Evolutionary conservation across 768 basidiomycete genomes (phyloP).

Genomic region (Polyporus arcularius): DNA sequence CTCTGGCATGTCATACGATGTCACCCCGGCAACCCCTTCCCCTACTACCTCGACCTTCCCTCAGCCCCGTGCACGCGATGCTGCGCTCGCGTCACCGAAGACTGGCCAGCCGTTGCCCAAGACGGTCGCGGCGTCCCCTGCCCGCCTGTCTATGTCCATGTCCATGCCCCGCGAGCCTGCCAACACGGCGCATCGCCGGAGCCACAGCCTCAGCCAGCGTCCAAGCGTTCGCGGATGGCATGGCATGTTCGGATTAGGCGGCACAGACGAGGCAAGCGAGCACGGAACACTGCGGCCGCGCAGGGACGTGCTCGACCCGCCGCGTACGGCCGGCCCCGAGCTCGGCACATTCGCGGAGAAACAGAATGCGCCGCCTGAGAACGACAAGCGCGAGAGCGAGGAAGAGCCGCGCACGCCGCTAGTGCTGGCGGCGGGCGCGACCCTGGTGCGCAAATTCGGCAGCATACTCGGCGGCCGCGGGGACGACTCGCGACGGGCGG

Average conservation of each 20-base stretch:
- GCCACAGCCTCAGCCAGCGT: constrained; percentile 81
- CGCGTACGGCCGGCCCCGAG: constrained; percentile 70
- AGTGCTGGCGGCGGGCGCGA: constrained; percentile 57
- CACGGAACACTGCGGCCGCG: constrained; percentile 31
- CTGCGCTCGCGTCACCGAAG: constrained; percentile 44
- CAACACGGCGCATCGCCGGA: constrained; percentile 77
- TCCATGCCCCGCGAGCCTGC: constrained; percentile 68
- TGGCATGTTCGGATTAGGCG: constrained; percentile 53
- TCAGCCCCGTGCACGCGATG: constrained; percentile 69
- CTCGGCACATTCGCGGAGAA: constrained; percentile 51
- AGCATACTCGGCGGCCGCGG: constrained; percentile 54
- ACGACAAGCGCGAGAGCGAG: constrained; percentile 31
- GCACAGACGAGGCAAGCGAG: constrained; percentile 44
- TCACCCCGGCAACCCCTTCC: constrained; percentile 48
- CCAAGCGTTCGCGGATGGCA: constrained; percentile 61
- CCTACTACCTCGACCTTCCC: constrained; percentile 56
- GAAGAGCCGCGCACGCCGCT: constrained; percentile 32
- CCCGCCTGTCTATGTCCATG: constrained; percentile 23
- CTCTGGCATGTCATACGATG: constrained; percentile 80
- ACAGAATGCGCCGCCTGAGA: constrained; percentile 30
- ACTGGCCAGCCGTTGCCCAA: constrained; percentile 25
- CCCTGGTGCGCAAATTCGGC: constrained; percentile 78
- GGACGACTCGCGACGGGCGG: constrained; percentile 42
- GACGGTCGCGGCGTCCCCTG: constrained; percentile 14
- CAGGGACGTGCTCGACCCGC: constrained; percentile 36